phyloP scores from a whole-genome alignment of 345 rosid genomes.

The Gossypium herbaceum region DNA sequence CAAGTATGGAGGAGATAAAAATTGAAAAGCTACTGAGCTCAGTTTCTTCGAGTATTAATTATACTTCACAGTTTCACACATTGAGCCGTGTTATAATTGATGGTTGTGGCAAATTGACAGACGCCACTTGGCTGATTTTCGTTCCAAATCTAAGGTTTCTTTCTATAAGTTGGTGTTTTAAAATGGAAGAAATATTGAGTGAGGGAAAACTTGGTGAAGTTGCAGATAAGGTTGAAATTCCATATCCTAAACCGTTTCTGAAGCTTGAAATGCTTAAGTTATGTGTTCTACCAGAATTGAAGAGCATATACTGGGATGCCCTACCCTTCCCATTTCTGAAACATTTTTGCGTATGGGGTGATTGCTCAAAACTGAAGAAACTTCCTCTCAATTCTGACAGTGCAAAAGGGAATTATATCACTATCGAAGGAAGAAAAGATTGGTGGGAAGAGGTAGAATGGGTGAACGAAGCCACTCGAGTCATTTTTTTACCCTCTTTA shows the following conservation, averaged over 20 bases:
- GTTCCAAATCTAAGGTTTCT: slow-evolving; percentile 14
- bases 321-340: slow-evolving; percentile 9
- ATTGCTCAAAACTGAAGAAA: slow-evolving; percentile 10
- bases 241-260: background rate
- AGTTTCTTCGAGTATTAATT: too few relatives aligned
- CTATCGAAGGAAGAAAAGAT: background rate
- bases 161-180: background rate
- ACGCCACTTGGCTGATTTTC: background rate
- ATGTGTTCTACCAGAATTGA: background rate
- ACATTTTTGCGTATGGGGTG: background rate
- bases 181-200: slow-evolving; percentile 17
- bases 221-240: background rate
- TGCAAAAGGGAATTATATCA: background rate
- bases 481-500: too few relatives aligned
- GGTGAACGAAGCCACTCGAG: too few relatives aligned
- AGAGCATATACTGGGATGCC: too few relatives aligned
- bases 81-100: too few relatives aligned
- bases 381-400: slow-evolving; percentile 23
- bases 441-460: background rate
- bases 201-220: too few relatives aligned
- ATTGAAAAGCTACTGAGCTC: background rate
- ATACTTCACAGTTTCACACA: background rate
- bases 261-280: background rate
- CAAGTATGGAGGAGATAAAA: background rate
- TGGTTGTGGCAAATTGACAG: background rate